Conservation (phyloP, 208 protist species). For the Crithidia brevicula region DNA sequence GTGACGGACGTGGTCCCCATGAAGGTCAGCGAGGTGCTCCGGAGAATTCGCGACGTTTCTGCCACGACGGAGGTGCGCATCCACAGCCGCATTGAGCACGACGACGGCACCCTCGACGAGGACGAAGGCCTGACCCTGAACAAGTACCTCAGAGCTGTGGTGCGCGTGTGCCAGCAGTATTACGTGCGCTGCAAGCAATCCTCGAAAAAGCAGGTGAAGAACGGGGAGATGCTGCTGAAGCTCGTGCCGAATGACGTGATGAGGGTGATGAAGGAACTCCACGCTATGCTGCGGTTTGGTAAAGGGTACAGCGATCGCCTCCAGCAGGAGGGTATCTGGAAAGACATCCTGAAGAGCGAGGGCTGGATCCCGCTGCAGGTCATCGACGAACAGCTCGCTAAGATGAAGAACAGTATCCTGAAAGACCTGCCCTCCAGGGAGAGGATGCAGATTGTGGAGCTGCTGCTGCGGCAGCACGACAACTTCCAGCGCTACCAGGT, state of each 20-base stretch:
- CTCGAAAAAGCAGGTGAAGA: constrained; percentile 24
- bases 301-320: constrained; percentile 31
- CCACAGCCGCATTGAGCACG: constrained; percentile 20
- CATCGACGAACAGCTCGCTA: constrained; percentile 31
- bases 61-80: constrained; percentile 11
- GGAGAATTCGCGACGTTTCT: not conserved
- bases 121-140: constrained; percentile 13
- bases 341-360: constrained; percentile 25
- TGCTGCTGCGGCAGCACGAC: constrained; percentile 52
- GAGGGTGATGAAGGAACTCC: constrained; percentile 34
- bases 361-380: constrained; percentile 60
- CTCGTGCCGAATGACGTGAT: constrained; percentile 17
- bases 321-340: constrained; percentile 10
- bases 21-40: constrained; percentile 24
- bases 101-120: constrained; percentile 12
- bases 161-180: constrained; percentile 22
- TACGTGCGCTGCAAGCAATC: constrained; percentile 25
- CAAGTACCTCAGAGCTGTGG: constrained; percentile 25
- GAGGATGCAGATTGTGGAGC: constrained; percentile 26
- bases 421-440: constrained; percentile 21
- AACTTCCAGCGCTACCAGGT: constrained; percentile 55
- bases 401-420: not conserved
- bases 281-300: constrained; percentile 48
- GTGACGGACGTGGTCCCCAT: constrained; percentile 10
- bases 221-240: constrained; percentile 8